A percentile compares a stretch with the other conserved stretches of the same genome.
Evolutionary conservation across 2,329 filamentous ascomycete species (phyloP).

Genomic region (Pseudovirgaria hyperparasitica): DNA sequence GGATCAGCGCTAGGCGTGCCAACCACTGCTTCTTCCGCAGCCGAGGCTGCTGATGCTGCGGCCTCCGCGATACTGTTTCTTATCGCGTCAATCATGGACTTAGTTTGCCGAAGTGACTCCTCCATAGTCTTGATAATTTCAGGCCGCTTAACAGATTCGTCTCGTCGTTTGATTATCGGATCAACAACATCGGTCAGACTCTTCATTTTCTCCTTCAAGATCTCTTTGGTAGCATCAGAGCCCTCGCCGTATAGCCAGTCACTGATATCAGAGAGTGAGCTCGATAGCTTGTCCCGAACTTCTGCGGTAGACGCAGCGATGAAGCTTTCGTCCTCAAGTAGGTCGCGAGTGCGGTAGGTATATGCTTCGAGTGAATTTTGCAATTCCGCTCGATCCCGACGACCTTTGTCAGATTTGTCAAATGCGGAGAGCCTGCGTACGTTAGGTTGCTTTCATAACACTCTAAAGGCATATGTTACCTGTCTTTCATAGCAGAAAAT

Average conservation of each 20-base stretch:
- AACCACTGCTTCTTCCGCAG: slow-evolving; percentile 26
- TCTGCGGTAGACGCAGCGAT: slow-evolving; percentile 55
- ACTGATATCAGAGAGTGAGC: slow-evolving; percentile 54
- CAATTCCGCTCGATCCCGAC: slow-evolving; percentile 67
- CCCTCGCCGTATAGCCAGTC: slow-evolving; percentile 92
- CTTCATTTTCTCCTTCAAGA: slow-evolving; percentile 64
- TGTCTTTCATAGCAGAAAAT: slow-evolving; percentile 46
- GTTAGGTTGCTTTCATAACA: slow-evolving; percentile 7
- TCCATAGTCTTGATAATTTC: slow-evolving; percentile 54
- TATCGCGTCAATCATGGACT: slow-evolving; percentile 57
- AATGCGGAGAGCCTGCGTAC: slow-evolving; percentile 62
- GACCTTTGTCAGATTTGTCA: slow-evolving; percentile 69
- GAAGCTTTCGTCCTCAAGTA: slow-evolving; percentile 67
- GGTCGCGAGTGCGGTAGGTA: slow-evolving; percentile 78
- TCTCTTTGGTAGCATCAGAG: slow-evolving; percentile 58
- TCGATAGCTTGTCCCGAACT: slow-evolving; percentile 53
- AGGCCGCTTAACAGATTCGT: slow-evolving; percentile 61
- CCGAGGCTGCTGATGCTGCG: slow-evolving; percentile 34
- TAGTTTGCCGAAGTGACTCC: slow-evolving; percentile 57
- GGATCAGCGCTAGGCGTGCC: slow-evolving; percentile 33
- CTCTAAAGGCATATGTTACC: slow-evolving; percentile 12
- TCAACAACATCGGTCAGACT: slow-evolving; percentile 64
- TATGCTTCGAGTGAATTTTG: slow-evolving; percentile 88
- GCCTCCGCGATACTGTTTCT: slow-evolving; percentile 63
- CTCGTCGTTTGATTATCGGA: slow-evolving; percentile 62